These are phyloP conservation scores for Paracoccidioides brasiliensis DNA, from an alignment of 2,329 filamentous ascomycete genomes.

Conservation along the genomic window DNA sequence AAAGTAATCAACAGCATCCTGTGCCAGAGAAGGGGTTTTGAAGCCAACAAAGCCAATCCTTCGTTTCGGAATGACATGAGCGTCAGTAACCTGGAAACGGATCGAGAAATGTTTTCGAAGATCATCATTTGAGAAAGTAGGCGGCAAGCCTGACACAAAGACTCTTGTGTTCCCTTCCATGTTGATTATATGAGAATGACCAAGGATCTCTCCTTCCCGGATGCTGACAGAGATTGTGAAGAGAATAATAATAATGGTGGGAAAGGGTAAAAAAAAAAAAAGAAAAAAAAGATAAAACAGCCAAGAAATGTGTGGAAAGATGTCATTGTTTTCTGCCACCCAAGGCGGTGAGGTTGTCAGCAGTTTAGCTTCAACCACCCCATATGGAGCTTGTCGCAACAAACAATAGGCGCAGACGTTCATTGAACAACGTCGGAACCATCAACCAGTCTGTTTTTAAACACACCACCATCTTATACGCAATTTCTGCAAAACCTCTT, in stretches of 20 bases:
- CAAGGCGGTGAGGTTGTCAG: constrained; percentile 25
- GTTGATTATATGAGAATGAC: constrained; percentile 8
- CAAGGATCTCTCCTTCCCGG: not conserved
- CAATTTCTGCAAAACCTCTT: not conserved
- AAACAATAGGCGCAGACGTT: not conserved
- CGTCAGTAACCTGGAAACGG: constrained; percentile 69
- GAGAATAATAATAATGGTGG: constrained; percentile 6
- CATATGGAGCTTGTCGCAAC: not conserved
- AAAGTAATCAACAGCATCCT: constrained; percentile 82
- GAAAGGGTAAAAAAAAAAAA: constrained; percentile 11
- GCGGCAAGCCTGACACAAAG: constrained; percentile 62
- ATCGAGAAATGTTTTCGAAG: constrained; percentile 80
- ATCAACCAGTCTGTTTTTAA: not conserved
- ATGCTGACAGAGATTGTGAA: not conserved
- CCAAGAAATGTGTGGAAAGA: constrained; percentile 17
- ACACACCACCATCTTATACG: not conserved
- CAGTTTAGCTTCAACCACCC: constrained; percentile 7
- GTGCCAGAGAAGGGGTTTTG: constrained; percentile 66
- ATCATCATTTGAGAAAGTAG: constrained; percentile 69
- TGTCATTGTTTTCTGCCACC: constrained; percentile 16
- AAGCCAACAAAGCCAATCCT: constrained; percentile 95
- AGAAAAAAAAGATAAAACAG: constrained; percentile 9
- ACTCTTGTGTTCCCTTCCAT: constrained; percentile 60
- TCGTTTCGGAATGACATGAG: constrained; percentile 78
- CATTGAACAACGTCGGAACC: not conserved